Evolutionary conservation across 257 asterid genomes (phyloP), one percentile per base, ranked within the genome.

Genomic region (Solanum chiquidenum): DNA sequence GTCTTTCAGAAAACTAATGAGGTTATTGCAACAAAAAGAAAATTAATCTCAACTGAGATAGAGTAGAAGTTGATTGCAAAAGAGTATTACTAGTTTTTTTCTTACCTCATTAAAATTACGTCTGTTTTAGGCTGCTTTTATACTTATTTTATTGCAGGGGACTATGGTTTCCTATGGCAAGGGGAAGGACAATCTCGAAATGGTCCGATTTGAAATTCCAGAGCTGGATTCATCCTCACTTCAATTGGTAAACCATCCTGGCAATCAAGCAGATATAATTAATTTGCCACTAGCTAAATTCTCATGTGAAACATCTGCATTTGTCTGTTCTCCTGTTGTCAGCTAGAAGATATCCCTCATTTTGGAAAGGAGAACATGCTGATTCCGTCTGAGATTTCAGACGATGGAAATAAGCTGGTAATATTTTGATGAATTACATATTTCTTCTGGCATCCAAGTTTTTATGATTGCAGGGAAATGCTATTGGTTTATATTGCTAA

Each of bases 201-300:
- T 90, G 87, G 27, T 90, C 90, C 94, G 92, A 49, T 96, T 95
- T 91, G 99, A 97, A 90, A 88, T 94, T 88, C 95, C 95, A 31
- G 95, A 92, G 93, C 90, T 94, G 91, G 92, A 94, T 84, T 38
- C 83, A 12, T 89, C 93, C 66, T 86, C 87, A 86, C 89, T 91
- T 89, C 89, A 89, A 86, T 62, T 75, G 93, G 98, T 97, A 92
- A 89, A 23, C 85, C 83, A 66, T 75, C 89, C 3, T 9, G 44
- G 44, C 44, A 20, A 82, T 82, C 86, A 29, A 82, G 44, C 71
- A 49, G 44, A 82, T 82, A 82, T 33, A 33, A 80, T 31, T 31
- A 1, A 16, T 82, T 49, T 82, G 11, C 69, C 10, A 31, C 44
- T 82, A 31, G 86, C 86, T 49, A 82, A 49, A 31, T 49, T 82